Evolutionary conservation across 208 protist species (phyloP), one percentile per base, ranked within the genome.

Genomic region (Kentomonas sorsogonicus): DNA sequence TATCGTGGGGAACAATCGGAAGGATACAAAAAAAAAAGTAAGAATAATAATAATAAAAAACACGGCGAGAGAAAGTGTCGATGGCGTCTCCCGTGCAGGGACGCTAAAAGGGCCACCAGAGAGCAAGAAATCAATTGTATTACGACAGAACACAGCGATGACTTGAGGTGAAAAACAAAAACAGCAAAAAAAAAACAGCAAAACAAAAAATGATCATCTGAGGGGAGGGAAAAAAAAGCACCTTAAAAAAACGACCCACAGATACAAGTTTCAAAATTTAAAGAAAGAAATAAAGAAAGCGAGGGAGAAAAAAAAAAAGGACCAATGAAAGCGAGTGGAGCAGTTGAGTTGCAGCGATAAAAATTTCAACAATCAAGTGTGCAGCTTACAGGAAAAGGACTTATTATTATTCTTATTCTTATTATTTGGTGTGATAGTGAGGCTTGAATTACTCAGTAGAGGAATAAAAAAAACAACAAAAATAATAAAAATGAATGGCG

Each of bases 341-440:
- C n/a, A 23, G 15, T 2, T 5, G 2, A 71, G 1, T 31, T 13
- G 26, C 10, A 52, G 23, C 4, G 5, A 38, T 61, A 53, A 31
- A 53, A 7, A 62, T 16, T 15, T 31, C 39, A 61, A 66, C 18
- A 50, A 52, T 29, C 39, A 16, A 40, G 34, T 6, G 33, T 43
- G 15, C 16, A 16, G 38, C 38, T 43, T 43, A 16, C 38, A 43
- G 16, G 38, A 43, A 43, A 16, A 43, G 38, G 16, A 16, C 38
- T 6, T 60, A 20, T 13, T 61, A 41, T 30, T 57, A 30, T 23
- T 53, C 23, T 33, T 5, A 44, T 38, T 2, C 47, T 57, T 63
- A 33, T 52, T 59, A 18, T 53, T 53, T 29, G 40, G 34, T 20
- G 53, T 67, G 53, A 44, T 59, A 40, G 56, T 56, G 31, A 26